phyloP scores from a whole-genome alignment of 2,329 filamentous ascomycete species.

The Ophiosphaerella herpotricha region DNA sequence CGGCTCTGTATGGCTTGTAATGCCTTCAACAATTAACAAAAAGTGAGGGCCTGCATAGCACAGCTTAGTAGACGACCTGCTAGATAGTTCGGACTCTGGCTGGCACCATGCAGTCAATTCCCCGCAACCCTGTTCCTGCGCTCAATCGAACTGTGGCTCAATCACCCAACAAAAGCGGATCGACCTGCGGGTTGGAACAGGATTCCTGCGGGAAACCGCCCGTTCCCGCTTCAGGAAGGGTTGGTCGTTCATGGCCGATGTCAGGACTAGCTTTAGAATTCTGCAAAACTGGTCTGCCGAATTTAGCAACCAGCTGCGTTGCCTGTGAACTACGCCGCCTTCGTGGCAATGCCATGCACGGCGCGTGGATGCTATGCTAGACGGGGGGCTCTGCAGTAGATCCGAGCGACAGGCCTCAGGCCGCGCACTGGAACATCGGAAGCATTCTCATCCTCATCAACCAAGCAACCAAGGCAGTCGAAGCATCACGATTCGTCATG shows the following conservation, averaged over 20 bases:
- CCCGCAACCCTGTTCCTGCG: constrained; percentile 1
- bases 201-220: constrained; percentile 1
- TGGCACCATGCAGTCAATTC: background rate
- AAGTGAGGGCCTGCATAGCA: too few relatives aligned
- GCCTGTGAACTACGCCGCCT: too few relatives aligned
- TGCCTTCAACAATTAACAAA: too few relatives aligned
- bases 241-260: constrained; percentile 12
- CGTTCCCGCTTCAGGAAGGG: constrained; percentile 16
- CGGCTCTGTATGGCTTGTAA: too few relatives aligned
- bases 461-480: constrained; percentile 19
- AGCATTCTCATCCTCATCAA: constrained; percentile 15
- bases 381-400: background rate
- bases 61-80: too few relatives aligned
- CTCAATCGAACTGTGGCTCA: constrained; percentile 7
- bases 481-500: constrained; percentile 27
- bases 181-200: constrained; percentile 2
- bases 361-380: too few relatives aligned
- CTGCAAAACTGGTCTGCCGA: too few relatives aligned
- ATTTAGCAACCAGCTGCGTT: too few relatives aligned
- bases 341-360: too few relatives aligned
- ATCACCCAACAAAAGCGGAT: constrained; percentile 12
- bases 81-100: too few relatives aligned
- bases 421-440: constrained; percentile 13
- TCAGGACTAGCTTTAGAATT: background rate
- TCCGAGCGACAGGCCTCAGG: constrained; percentile 7